Evolutionary conservation across 2,329 filamentous ascomycete genomes (phyloP).

Genomic region (Hansfordia pulvinata): DNA sequence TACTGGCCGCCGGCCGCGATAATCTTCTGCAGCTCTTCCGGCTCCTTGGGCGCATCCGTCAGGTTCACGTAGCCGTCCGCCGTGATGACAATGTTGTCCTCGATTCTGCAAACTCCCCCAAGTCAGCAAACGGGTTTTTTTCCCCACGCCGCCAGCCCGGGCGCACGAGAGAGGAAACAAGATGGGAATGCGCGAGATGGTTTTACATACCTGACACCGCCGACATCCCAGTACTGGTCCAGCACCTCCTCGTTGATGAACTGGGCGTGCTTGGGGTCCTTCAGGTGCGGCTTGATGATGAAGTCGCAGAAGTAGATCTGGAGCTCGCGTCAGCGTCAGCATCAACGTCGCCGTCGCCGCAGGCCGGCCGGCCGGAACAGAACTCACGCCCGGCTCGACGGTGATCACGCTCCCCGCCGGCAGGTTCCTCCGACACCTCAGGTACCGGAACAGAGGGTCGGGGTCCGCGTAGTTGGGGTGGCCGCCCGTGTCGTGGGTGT

Average conservation of each 20-base stretch:
- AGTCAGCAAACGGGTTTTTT: slow-evolving; percentile 13
- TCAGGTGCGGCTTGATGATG: slow-evolving; percentile 70
- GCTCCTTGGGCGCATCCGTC: slow-evolving; percentile 57
- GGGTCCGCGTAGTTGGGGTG: slow-evolving; percentile 65
- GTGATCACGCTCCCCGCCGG: slow-evolving; percentile 78
- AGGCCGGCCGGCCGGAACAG: no score
- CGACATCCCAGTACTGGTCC: slow-evolving; percentile 70
- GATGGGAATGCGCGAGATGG: neutral
- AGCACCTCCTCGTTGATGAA: slow-evolving; percentile 66
- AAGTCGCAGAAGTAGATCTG: slow-evolving; percentile 84
- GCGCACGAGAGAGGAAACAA: neutral
- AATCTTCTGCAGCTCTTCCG: slow-evolving; percentile 45
- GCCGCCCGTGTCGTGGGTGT: slow-evolving; percentile 79
- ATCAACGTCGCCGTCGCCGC: no score
- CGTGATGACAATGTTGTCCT: slow-evolving; percentile 64
- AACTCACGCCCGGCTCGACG: slow-evolving; percentile 75
- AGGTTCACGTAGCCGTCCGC: slow-evolving; percentile 56
- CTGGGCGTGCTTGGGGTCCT: slow-evolving; percentile 55
- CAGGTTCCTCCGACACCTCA: slow-evolving; percentile 63
- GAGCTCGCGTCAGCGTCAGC: no score
- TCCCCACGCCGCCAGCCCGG: no score
- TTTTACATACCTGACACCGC: slow-evolving; percentile 48
- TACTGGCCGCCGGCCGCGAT: slow-evolving; percentile 19
- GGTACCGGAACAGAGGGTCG: slow-evolving; percentile 76
- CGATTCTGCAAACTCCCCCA: slow-evolving; percentile 26